Conservation (phyloP, 345 rosid genomes). For the Limnanthes douglasii region DNA sequence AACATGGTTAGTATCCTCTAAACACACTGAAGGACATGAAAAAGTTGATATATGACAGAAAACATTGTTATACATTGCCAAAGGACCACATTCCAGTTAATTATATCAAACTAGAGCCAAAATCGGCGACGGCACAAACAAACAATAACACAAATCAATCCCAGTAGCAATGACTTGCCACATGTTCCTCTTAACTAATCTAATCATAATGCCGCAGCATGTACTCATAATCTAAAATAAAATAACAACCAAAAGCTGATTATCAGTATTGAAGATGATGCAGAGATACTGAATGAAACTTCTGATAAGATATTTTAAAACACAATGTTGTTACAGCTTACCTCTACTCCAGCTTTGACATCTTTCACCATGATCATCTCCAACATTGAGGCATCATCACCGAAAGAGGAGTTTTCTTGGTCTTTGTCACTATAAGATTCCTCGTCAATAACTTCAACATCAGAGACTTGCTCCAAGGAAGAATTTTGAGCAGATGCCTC, state of each 20-base stretch:
- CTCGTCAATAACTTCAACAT: conserved; percentile 5
- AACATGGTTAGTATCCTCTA: too few species aligned
- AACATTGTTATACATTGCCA: conserved; percentile 4
- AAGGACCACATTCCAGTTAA: background rate
- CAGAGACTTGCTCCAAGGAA: conserved; percentile 8
- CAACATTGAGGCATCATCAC: conserved; percentile 26
- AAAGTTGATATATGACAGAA: too few species aligned
- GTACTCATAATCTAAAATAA: too few species aligned
- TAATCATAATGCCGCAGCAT: too few species aligned
- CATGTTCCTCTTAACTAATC: too few species aligned
- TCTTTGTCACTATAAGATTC: conserved; percentile 10
- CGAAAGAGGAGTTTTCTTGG: conserved; percentile 10
- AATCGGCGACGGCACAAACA: too few species aligned
- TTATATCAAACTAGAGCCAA: background rate
- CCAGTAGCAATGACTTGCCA: too few species aligned
- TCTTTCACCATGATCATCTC: conserved; percentile 88
- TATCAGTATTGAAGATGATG: too few species aligned
- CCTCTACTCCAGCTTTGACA: conserved; percentile 68
- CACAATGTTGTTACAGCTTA: conserved; percentile 9
- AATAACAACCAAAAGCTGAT: too few species aligned
- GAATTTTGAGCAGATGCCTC: conserved; percentile 13
- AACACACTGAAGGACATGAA: too few species aligned
- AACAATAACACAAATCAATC: too few species aligned
- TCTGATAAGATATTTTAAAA: background rate
- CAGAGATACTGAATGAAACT: too few species aligned